Conservation (phyloP, 768 basidiomycete genomes). For the Suillus plorans region DNA sequence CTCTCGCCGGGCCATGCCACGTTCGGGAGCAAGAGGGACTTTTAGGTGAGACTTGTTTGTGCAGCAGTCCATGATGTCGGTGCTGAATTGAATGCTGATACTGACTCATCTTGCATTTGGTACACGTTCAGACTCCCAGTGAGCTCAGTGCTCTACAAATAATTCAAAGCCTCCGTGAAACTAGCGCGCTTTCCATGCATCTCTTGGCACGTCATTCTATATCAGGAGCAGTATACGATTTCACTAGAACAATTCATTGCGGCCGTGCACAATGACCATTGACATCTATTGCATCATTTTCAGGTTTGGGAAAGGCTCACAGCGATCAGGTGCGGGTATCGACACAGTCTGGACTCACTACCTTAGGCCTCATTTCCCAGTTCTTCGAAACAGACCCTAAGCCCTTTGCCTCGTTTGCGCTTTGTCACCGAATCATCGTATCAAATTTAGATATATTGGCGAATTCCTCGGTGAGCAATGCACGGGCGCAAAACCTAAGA, state of each 20-base stretch:
- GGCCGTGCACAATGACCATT: constrained; percentile 57
- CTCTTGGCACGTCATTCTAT: constrained; percentile 39
- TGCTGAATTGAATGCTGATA: no score
- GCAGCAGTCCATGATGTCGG: no score
- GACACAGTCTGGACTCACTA: not conserved
- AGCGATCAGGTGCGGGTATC: constrained; percentile 52
- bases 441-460: constrained; percentile 54
- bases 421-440: constrained; percentile 71
- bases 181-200: constrained; percentile 21
- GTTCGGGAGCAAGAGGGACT: no score
- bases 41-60: no score
- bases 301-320: constrained; percentile 39
- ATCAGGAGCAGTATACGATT: constrained; percentile 63
- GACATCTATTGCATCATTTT: constrained; percentile 34
- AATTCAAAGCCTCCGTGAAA: not conserved
- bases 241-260: constrained; percentile 43
- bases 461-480: constrained; percentile 67
- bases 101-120: not conserved
- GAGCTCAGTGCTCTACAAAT: not conserved
- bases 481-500: constrained; percentile 35
- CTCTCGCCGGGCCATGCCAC: not conserved
- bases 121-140: not conserved
- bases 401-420: constrained; percentile 64
- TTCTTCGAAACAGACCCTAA: constrained; percentile 44
- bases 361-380: not conserved